Evolutionary conservation across 345 rosid genomes (phyloP), one percentile per base, ranked within the genome.

Genomic region (Leavenworthia alabamica): DNA sequence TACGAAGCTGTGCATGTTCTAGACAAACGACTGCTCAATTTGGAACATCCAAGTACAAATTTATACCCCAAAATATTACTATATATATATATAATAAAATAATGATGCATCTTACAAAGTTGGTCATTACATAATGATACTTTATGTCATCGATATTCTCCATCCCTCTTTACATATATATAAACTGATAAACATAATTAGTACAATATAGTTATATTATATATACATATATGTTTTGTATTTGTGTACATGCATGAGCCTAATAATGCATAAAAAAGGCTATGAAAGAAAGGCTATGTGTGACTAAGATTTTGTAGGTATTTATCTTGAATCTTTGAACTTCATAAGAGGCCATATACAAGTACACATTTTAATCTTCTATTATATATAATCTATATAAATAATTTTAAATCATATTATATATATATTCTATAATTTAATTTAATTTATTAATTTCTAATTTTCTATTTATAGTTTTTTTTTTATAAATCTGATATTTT

Each of bases 41-140:
- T 41, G 36, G 70, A 71, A 64, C 75, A 71, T 71, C 36, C 44
- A 71, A 71, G 75, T 71, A 71, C 71, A 71, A 26, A 7, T 56
- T 64, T 42, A 50, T 42, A 56, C 58, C 33, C 33, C 64, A 57
- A 49, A 64, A 63, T 56, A 70, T 45, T 56, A 15, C 59, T 70
- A 39, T 54, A 24, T 26, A 33, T 64, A n/a, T n/a, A n/a, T n/a
- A n/a, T n/a, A n/a, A n/a, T 57, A 50, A 42, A 61, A 57, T 71
- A 71, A 64, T 17, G 53, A 48, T 71, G 70, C 54, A 71, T 64
- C 55, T 32, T 56, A 57, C 6, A 70, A 56, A 64, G 70, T 63
- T 71, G 75, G 45, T 71, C 54, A 63, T 56, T 56, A 56, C 54
- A 56, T 62, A 62, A 55, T 69, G 29, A 28, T 71, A 64, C 70